phyloP scores from a whole-genome alignment of 805 yeast genomes.

The Tetrapisispora taiwanensis region DNA sequence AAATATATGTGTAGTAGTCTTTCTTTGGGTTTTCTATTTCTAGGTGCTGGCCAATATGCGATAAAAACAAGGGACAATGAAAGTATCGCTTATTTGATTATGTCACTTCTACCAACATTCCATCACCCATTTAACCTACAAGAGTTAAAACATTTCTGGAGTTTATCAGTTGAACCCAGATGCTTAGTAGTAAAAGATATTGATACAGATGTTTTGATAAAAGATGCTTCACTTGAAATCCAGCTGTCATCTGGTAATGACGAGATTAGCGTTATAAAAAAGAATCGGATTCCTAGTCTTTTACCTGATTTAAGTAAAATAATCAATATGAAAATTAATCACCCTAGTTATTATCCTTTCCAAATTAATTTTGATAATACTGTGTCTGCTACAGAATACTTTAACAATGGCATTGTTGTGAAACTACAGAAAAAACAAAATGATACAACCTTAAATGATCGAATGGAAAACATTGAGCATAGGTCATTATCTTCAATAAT shows the following conservation, averaged over 20 bases:
- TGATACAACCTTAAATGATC: background rate
- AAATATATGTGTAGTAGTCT: conserved; percentile 67
- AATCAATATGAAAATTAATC: conserved; percentile 35
- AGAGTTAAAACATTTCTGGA: conserved; percentile 87
- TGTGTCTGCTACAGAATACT: conserved; percentile 18
- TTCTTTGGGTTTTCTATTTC: conserved; percentile 77
- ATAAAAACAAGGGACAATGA: conserved; percentile 48
- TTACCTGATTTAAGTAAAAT: conserved; percentile 52
- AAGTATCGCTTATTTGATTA: conserved; percentile 36
- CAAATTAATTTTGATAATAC: conserved; percentile 30
- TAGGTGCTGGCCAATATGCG: conserved; percentile 91
- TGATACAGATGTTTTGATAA: conserved; percentile 45
- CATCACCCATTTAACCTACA: conserved; percentile 48
- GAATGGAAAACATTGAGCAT: background rate
- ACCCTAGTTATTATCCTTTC: conserved; percentile 44
- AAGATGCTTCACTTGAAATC: conserved; percentile 34
- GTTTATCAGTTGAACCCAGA: conserved; percentile 67
- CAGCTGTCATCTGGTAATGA: conserved; percentile 21
- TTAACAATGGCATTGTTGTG: conserved; percentile 22
- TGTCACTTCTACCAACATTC: conserved; percentile 60
- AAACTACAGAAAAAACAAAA: conserved; percentile 14
- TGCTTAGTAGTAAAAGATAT: conserved; percentile 73
- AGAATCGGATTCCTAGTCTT: conserved; percentile 50
- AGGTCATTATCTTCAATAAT: background rate
- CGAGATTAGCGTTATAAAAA: conserved; percentile 26